Percentiles rank a stretch among this genome's conserved stretches.
Conservation (phyloP, 2,329 filamentous ascomycete genomes). For the Fusarium haematococcum region DNA sequence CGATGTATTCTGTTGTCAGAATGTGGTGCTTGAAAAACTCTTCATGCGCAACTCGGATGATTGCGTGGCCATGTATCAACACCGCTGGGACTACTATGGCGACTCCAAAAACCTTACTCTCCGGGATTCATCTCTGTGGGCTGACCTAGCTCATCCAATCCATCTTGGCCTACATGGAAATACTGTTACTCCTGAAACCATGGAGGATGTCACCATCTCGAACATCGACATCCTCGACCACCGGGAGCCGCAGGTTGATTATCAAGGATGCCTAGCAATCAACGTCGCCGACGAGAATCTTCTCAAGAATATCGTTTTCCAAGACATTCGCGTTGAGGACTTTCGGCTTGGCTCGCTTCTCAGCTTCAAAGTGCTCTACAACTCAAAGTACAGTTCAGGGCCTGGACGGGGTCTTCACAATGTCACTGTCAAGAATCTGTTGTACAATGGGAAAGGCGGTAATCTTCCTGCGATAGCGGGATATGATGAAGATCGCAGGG, state of each 20-base stretch:
- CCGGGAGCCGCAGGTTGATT: constrained; percentile 1
- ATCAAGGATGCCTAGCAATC: background rate
- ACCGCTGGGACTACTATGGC: background rate
- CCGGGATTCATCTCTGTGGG: background rate
- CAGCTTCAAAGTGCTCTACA: background rate
- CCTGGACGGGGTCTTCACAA: background rate
- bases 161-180: constrained; percentile 6
- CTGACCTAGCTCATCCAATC: constrained; percentile 3
- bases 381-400: background rate
- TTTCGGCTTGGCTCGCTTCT: background rate
- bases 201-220: background rate
- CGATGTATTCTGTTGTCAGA: constrained; percentile 3
- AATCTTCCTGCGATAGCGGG: background rate
- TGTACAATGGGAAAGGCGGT: background rate
- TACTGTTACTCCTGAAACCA: background rate
- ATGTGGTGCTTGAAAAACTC: background rate
- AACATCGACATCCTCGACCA: constrained; percentile 13
- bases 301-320: background rate
- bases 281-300: constrained; percentile 4
- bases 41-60: constrained; percentile 11
- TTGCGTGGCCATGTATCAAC: constrained; percentile 3
- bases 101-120: constrained; percentile 4
- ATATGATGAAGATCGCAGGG: background rate
- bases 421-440: background rate
- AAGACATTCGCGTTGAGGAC: background rate